Base-by-base conservation (phyloP, 1,139 yeast species). In the Candida neerlandica region DNA sequence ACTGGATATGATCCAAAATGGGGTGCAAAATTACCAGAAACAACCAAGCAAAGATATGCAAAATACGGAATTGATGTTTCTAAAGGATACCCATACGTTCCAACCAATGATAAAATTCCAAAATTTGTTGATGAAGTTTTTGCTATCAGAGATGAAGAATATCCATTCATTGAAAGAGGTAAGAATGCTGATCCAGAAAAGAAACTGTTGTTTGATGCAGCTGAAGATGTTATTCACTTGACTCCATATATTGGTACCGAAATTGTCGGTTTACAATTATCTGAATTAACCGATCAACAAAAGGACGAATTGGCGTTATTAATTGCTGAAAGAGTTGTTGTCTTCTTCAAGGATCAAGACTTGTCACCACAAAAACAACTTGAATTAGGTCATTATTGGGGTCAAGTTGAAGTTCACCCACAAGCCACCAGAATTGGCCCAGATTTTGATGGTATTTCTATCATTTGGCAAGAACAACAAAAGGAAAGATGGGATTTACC, bases 231-330 rank as follows among this genome's bases (percentile, higher is more conserved):
- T 18, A 69, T 55, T 35, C 54, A 79, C 50, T 65, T 78, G 54
- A 76, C 82, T 43, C 75, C 71, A 51, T 72, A 75, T 51, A 64
- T 78, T 52, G 85, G 85, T 51, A 78, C 82, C 12, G 84, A 80
- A 58, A 69, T 81, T 57, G 75, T 77, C 45, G 84, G 83, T 2
- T 61, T 80, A 45, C 84, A 81, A 60, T 63, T 80, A 47, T 62
- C 65, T 12, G 80, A 78, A 30, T 69, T 81, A 53, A 69, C 59
- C 48, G 78, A 78, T 55, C 61, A 79, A 56, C 85, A 80, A 54
- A 73, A 70, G 55, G 85, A 79, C 56, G 85, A 73, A 53, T 68
- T 73, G 62, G 78, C 78, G 6, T 61, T 72, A 34, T 67, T 71
- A 55, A 59, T 71, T 48, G 76, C 75, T 23, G 77, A 72, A 52